Evolutionary conservation across 176 grass and related monocot genomes (phyloP).

Genomic region (Triticum monococcum): DNA sequence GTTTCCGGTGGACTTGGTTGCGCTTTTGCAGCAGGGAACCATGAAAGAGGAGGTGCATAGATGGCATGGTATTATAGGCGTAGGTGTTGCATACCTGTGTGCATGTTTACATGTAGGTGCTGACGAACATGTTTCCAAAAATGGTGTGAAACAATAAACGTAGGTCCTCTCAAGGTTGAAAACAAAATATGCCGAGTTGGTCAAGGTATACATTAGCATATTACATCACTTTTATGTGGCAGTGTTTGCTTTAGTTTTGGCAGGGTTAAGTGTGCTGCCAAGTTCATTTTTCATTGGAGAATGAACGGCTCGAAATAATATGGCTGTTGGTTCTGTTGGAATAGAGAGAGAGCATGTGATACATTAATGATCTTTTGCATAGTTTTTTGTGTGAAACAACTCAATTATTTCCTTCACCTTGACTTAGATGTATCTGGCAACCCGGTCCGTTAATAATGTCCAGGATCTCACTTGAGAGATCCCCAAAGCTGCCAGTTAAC

Average conservation of each 20-base stretch:
- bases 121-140: constrained; percentile 30
- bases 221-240: background rate
- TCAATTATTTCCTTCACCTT: background rate
- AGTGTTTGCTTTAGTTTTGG: constrained; percentile 11
- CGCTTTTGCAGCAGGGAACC: constrained; percentile 10
- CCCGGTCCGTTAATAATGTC: constrained; percentile 5
- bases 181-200: constrained; percentile 11
- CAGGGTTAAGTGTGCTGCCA: background rate
- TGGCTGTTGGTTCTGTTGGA: background rate
- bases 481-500: constrained; percentile 14
- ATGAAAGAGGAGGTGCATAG: background rate
- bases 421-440: background rate
- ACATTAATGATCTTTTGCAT: background rate
- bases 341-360: background rate
- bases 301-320: background rate
- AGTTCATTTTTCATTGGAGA: background rate
- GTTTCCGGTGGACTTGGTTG: constrained; percentile 10
- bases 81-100: background rate
- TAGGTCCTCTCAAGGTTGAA: constrained; percentile 27
- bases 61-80: constrained; percentile 38
- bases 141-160: constrained; percentile 2
- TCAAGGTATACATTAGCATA: constrained; percentile 1
- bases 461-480: constrained; percentile 42
- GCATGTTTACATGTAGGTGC: constrained; percentile 26
- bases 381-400: background rate